Percentiles rank a stretch among this genome's conserved stretches.
Conservation (phyloP, 768 basidiomycete genomes). For the Xerocomellus chrysenteron region DNA sequence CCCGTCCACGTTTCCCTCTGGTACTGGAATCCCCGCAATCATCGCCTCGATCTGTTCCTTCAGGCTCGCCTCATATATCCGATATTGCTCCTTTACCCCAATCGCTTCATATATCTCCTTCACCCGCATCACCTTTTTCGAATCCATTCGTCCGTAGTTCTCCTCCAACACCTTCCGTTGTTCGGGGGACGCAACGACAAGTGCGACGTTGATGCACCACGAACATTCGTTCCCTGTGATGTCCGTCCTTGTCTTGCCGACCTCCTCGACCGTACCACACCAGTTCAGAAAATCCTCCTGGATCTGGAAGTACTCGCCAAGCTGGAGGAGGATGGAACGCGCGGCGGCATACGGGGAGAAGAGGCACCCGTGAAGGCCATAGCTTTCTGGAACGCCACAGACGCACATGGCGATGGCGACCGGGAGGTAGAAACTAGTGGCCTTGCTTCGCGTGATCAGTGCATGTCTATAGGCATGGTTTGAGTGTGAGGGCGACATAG, state of each 20-base stretch:
- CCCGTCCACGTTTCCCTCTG: neutral
- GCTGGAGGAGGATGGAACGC: neutral
- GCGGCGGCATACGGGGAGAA: neutral
- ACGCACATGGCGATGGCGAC: slow-evolving; percentile 1
- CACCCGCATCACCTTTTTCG: neutral
- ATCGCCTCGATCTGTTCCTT: neutral
- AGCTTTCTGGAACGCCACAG: slow-evolving; percentile 1
- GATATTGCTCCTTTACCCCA: slow-evolving; percentile 1
- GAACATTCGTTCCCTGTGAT: neutral
- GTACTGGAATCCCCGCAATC: neutral
- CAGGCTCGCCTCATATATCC: neutral
- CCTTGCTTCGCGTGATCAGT: neutral
- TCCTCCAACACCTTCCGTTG: neutral
- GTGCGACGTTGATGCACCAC: slow-evolving; percentile 2
- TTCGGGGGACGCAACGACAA: neutral
- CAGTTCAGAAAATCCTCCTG: neutral
- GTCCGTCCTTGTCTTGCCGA: neutral
- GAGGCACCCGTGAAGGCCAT: neutral
- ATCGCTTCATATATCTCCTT: slow-evolving; percentile 1
- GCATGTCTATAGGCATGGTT: neutral
- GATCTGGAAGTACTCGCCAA: slow-evolving; percentile 2
- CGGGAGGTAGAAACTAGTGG: slow-evolving; percentile 3
- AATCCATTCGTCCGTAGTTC: neutral
- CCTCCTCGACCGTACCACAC: neutral
- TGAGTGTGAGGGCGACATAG: neutral